These are phyloP conservation scores for Fusarium cicatricum DNA, from an alignment of 2,329 filamentous ascomycete species.

Conservation along the genomic window DNA sequence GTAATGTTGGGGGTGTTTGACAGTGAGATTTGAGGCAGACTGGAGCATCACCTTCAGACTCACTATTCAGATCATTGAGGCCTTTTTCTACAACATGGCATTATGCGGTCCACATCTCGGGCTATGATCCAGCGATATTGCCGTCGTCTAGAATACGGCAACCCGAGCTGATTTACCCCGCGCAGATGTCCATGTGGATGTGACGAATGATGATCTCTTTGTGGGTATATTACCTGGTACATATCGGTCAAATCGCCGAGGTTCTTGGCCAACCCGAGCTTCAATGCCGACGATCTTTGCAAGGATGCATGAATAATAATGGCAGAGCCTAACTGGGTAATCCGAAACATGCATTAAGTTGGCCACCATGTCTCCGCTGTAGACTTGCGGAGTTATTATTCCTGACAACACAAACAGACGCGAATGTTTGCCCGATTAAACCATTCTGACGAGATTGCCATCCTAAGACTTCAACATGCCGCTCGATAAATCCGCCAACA, in stretches of 20 bases:
- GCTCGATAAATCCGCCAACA: background rate
- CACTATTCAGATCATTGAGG: background rate
- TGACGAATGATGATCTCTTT: background rate
- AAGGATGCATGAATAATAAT: background rate
- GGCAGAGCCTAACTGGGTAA: background rate
- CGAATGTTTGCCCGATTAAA: background rate
- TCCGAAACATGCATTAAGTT: background rate
- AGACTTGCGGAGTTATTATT: background rate
- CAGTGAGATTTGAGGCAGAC: too few species aligned
- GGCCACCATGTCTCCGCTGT: too few species aligned
- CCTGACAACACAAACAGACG: background rate
- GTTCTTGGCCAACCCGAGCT: background rate
- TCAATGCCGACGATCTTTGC: background rate
- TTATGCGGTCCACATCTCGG: background rate
- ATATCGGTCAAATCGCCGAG: background rate
- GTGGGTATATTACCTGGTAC: background rate
- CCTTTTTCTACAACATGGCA: background rate
- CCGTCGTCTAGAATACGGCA: background rate
- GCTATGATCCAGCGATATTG: background rate
- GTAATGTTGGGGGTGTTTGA: too few species aligned
- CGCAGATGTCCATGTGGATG: too few species aligned
- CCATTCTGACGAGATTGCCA: background rate
- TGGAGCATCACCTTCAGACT: too few species aligned
- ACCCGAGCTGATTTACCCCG: slow-evolving; percentile 2
- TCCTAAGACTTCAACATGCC: background rate